phyloP scores from a whole-genome alignment of 2,329 filamentous ascomycete genomes.

The Fusarium sp. region DNA sequence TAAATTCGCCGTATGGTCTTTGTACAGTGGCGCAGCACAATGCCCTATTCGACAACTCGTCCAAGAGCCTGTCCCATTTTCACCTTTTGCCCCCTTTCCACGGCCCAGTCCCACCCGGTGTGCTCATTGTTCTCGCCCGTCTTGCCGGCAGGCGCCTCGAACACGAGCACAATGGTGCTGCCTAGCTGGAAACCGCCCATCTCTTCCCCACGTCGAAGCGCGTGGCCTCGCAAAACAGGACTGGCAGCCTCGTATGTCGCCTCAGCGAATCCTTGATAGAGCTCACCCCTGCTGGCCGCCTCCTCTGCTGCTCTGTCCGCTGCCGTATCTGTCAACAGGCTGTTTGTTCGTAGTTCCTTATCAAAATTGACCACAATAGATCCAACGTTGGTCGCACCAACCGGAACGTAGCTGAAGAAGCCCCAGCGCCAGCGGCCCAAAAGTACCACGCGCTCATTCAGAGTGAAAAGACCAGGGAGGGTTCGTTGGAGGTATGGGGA shows the following conservation, averaged over 20 bases:
- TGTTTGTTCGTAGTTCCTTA: slow-evolving; percentile 91
- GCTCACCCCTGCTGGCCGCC: slow-evolving; percentile 77
- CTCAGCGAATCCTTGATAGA: slow-evolving; percentile 90
- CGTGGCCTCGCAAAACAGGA: slow-evolving; percentile 80
- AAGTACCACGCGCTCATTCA: slow-evolving; percentile 95
- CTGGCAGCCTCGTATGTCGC: slow-evolving; percentile 86
- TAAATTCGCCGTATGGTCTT: slow-evolving; percentile 17
- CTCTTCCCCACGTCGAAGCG: slow-evolving; percentile 87
- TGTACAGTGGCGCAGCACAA: slow-evolving; percentile 23
- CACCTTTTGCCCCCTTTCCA: slow-evolving; percentile 86
- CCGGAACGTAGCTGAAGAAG: slow-evolving; percentile 95
- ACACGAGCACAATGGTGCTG: slow-evolving; percentile 93
- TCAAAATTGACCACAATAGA: slow-evolving; percentile 98
- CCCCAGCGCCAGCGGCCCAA: slow-evolving; percentile 95
- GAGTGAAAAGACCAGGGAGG: slow-evolving; percentile 90
- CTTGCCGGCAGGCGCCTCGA: slow-evolving; percentile 82
- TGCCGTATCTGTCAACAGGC: slow-evolving; percentile 88
- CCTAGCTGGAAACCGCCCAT: slow-evolving; percentile 98
- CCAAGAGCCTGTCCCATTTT: slow-evolving; percentile 91
- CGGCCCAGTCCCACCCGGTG: slow-evolving; percentile 83
- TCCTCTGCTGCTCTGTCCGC: slow-evolving; percentile 86
- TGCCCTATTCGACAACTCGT: slow-evolving; percentile 65
- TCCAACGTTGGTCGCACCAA: slow-evolving; percentile 96
- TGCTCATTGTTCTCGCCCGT: slow-evolving; percentile 61
- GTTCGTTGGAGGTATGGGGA: slow-evolving; percentile 94